Conservation (phyloP, 2,329 filamentous ascomycete species). For the Fusarium sp. region DNA sequence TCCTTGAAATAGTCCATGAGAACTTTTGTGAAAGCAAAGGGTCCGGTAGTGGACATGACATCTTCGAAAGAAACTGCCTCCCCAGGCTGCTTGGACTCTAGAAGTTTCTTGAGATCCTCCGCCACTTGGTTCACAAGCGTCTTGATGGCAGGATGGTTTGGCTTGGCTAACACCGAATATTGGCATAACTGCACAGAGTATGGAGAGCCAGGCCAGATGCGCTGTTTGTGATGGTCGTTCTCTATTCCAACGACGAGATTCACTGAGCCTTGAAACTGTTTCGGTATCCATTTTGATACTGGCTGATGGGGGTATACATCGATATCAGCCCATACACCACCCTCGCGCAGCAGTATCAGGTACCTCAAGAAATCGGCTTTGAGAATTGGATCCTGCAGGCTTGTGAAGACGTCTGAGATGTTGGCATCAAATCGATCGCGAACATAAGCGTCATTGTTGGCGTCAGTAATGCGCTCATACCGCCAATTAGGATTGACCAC, state of each 20-base stretch:
- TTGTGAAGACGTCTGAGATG: conserved; percentile 59
- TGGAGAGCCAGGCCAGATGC: conserved; percentile 63
- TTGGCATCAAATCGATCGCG: conserved; percentile 72
- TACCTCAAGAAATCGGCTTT: conserved; percentile 71
- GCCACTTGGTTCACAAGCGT: conserved; percentile 74
- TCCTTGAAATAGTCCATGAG: conserved; percentile 45
- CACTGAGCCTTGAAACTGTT: conserved; percentile 59
- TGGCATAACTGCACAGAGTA: conserved; percentile 81
- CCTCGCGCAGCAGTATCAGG: conserved; percentile 70
- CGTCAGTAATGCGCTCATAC: conserved; percentile 45
- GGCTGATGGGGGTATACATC: conserved; percentile 73
- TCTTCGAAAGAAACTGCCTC: conserved; percentile 41
- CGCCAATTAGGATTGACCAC: conserved; percentile 40
- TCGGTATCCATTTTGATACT: conserved; percentile 73
- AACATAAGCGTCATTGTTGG: conserved; percentile 54
- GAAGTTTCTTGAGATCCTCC: conserved; percentile 40
- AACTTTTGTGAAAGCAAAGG: conserved; percentile 46
- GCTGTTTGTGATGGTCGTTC: conserved; percentile 61
- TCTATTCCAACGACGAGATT: conserved; percentile 78
- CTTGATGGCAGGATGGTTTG: conserved; percentile 73
- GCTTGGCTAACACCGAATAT: conserved; percentile 79
- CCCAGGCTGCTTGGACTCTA: conserved; percentile 24
- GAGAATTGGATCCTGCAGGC: conserved; percentile 60
- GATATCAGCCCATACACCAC: conserved; percentile 77
- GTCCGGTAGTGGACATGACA: conserved; percentile 46